Conservation (phyloP, 1,139 yeast genomes). For the Ashbya aceris region DNA sequence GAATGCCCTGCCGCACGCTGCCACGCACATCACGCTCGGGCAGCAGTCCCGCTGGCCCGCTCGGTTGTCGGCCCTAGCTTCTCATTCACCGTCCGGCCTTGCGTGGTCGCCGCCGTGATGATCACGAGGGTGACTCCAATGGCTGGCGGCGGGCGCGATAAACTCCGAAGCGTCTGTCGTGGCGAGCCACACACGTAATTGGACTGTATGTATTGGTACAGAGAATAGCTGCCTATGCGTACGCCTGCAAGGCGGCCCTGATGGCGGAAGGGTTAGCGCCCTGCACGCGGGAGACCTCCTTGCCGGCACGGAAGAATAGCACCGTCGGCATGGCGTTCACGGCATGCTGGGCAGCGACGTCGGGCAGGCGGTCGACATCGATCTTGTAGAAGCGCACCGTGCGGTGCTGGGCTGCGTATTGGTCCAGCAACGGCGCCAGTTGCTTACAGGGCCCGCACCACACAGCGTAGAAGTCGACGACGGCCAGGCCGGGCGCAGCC, state of each 20-base stretch:
- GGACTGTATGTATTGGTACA: too few species aligned
- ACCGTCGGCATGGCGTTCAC: constrained; percentile 88
- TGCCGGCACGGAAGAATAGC: constrained; percentile 67
- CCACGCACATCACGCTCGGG: too few species aligned
- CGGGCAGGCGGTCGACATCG: constrained; percentile 72
- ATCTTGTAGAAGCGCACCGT: constrained; percentile 69
- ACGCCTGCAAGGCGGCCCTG: constrained; percentile 48
- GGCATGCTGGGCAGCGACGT: constrained; percentile 64
- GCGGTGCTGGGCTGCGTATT: constrained; percentile 49
- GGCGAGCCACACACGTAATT: too few species aligned
- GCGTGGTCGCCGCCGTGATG: too few species aligned
- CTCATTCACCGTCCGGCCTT: too few species aligned
- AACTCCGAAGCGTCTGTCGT: too few species aligned
- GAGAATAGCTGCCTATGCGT: background rate
- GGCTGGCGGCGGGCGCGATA: background rate
- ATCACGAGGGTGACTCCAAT: background rate
- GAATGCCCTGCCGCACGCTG: too few species aligned
- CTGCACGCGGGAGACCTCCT: constrained; percentile 60
- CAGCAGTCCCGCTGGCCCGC: too few species aligned
- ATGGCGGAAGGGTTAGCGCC: constrained; percentile 85
- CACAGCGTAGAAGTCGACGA: constrained; percentile 87
- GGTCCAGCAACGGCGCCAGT: constrained; percentile 84
- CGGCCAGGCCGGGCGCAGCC: constrained; percentile 34
- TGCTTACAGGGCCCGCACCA: constrained; percentile 98
- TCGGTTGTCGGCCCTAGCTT: too few species aligned